phyloP scores from a whole-genome alignment of 257 asterid genomes.

The Eucommia ulmoides region DNA sequence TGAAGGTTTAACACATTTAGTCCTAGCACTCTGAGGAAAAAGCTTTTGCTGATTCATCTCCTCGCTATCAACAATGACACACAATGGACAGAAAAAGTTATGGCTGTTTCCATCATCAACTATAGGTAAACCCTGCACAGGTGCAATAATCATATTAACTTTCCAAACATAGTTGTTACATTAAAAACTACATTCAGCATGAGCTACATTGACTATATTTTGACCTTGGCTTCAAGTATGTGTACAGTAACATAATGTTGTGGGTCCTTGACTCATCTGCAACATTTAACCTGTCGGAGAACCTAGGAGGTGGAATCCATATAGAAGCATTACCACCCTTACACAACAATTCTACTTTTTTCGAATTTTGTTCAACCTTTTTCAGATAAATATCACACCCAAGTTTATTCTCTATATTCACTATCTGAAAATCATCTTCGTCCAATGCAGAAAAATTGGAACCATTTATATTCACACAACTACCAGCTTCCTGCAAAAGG shows the following conservation, averaged over 20 bases:
- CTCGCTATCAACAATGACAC: slow-evolving; percentile 86
- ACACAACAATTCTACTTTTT: slow-evolving; percentile 35
- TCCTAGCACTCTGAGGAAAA: slow-evolving; percentile 99
- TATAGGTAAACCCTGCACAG: slow-evolving; percentile 74
- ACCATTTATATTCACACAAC: slow-evolving; percentile 32
- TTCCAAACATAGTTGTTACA: neutral
- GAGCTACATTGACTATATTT: slow-evolving; percentile 4
- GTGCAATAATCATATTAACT: slow-evolving; percentile 3
- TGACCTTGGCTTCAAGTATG: slow-evolving; percentile 84
- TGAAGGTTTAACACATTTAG: slow-evolving; percentile 86
- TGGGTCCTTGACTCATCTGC: slow-evolving; percentile 79
- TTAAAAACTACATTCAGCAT: neutral
- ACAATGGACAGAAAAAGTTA: slow-evolving; percentile 83
- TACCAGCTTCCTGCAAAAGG: slow-evolving; percentile 52
- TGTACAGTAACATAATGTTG: slow-evolving; percentile 75
- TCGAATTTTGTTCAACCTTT: slow-evolving; percentile 41
- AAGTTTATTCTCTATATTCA: slow-evolving; percentile 82
- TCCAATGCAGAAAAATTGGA: slow-evolving; percentile 63
- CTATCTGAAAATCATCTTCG: slow-evolving; percentile 76
- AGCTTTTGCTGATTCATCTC: slow-evolving; percentile 80
- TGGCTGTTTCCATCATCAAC: slow-evolving; percentile 95
- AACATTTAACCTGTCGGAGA: slow-evolving; percentile 81
- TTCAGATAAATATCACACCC: slow-evolving; percentile 81
- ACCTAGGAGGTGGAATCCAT: slow-evolving; percentile 89
- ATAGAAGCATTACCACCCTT: slow-evolving; percentile 42